Evolutionary conservation across 2,329 filamentous ascomycete species (phyloP), one percentile per base, ranked within the genome.

Genomic region (Cadophora malorum): DNA sequence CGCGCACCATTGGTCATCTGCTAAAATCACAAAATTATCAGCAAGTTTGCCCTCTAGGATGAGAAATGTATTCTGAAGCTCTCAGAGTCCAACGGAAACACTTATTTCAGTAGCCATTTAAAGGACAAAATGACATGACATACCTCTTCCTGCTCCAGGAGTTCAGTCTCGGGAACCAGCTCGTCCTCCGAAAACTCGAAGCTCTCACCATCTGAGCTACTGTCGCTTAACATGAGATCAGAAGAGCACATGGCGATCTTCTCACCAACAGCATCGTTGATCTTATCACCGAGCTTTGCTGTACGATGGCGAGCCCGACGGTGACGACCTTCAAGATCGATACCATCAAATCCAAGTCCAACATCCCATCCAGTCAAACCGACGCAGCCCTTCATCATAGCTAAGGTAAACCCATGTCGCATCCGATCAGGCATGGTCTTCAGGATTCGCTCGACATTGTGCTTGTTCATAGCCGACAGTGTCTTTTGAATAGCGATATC

Each of bases 301-400:
- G 23, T 28, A 19, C 23, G 9, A 19, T 4, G 16, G 7, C 33
- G 31, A 59, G 23, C 4, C 10, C 53, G 6, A 12, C 21, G 16
- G 12, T 21, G 19, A 21, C 45, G n/a, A 49, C n/a, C 45, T 21
- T 19, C n/a, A 21, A 21, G 1, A 7, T 3, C 21, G 0, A 41
- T 33, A 14, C 55, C 55, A 1, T 35, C 4, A 38, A 56, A 56
- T 14, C 53, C 31, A 10, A n/a, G 19, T 4, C 53, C 53, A 12
- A 38, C 9, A 23, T 38, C 16, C 53, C 31, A 38, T 35, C 53
- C 53, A 0, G 16, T 31, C 9, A 59, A 25, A 23, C 1, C 21
- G 25, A 59, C 55, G n/a, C 55, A 59, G 4, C 33, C 33, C 35
- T 59, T 25, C 55, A 59, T 59, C 33, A 59, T 38, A 14, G 9